These are phyloP conservation scores for Hymenochaete sp. DNA, from an alignment of 1,284 basidiomycete genomes.

Conservation along the genomic window DNA sequence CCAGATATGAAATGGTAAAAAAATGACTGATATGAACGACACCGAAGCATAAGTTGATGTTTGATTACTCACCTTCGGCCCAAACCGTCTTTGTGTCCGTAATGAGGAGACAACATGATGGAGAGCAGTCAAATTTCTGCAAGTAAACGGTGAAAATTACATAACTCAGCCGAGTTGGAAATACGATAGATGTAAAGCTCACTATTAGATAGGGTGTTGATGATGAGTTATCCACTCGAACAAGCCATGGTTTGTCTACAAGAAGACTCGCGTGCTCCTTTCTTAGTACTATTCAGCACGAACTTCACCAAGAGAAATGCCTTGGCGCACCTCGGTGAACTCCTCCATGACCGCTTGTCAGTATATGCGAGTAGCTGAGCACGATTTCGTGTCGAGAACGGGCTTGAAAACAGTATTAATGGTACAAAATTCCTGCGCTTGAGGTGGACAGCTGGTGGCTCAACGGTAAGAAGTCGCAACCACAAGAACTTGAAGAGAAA, in stretches of 20 bases:
- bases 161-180: too few relatives aligned
- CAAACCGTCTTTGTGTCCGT: constrained; percentile 69
- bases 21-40: neutral
- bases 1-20: neutral
- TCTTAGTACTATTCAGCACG: neutral
- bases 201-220: constrained; percentile 66
- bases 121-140: constrained; percentile 28
- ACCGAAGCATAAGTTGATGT: constrained; percentile 4
- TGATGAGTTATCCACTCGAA: constrained; percentile 47
- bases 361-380: too few relatives aligned
- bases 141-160: neutral
- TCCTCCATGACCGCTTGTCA: constrained; percentile 36
- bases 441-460: too few relatives aligned
- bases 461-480: too few relatives aligned
- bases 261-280: constrained; percentile 52
- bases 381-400: neutral
- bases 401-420: neutral
- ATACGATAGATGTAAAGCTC: constrained; percentile 37
- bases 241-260: constrained; percentile 62
- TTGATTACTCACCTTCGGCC: constrained; percentile 50
- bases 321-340: constrained; percentile 44
- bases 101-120: constrained; percentile 48
- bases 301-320: constrained; percentile 8
- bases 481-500: too few relatives aligned
- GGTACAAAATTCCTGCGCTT: too few relatives aligned